Evolutionary conservation across 1,284 basidiomycete genomes (phyloP), one percentile per base, ranked within the genome.

Genomic region (Sutorius eximius): DNA sequence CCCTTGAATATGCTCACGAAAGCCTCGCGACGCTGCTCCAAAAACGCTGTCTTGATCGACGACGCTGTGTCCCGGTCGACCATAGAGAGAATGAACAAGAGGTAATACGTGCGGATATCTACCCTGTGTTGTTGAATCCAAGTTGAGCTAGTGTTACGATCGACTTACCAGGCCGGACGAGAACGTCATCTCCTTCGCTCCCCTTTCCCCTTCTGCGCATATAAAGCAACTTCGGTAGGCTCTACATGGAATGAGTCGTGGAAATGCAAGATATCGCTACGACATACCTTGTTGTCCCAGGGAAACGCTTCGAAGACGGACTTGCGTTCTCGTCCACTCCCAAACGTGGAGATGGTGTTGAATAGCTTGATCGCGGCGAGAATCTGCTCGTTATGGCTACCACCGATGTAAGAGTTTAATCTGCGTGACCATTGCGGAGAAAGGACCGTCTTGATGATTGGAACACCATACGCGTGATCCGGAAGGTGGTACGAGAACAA

Each of bases 31-130:
- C 83, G 85, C 61, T 87, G 83, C 51, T 89, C 85, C 6, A 92
- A 70, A 63, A 91, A 87, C 0, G 75, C 66, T 0, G 76, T 64
- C 65, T 91, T 91, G 49, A 85, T 69, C 30, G 77, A 73, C 5
- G 80, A 66, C 0, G 78, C 59, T 1, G 77, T 75, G 8, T 77
- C 70, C 30, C 68, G 64, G 43, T 81, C 77, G 24, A 90, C 69
- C 64, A 91, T 89, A 0, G 87, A 88, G 6, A 89, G 73, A n/a
- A 90, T 71, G 56, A 91, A 81, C 2, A 85, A 70, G 30, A 89
- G 67, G 51, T 84, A 89, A 4, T 85, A 74, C 0, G 86, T 89
- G 36, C 89, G 80, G 36, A 91, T 91, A 65, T 91, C 89, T 86
- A 53, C 44, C 33, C 53, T 49, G 40, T n/a, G 20, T 3, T 41